Evolutionary conservation across 2,329 filamentous ascomycete species (phyloP).

Genomic region (Cytospora leucostoma): DNA sequence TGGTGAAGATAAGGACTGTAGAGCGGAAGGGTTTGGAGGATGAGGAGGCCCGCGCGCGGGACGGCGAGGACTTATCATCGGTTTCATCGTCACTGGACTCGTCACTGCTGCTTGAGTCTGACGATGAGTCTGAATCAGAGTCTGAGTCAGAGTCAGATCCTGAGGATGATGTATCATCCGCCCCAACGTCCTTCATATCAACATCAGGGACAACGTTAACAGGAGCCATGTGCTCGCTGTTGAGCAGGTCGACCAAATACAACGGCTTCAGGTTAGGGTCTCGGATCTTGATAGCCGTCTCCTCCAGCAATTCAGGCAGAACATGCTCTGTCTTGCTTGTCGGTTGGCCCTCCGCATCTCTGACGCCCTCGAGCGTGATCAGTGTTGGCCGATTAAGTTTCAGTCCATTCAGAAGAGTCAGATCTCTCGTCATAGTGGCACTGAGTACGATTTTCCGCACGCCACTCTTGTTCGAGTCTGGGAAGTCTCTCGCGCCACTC

Average conservation of each 20-base stretch:
- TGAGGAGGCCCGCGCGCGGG: neutral
- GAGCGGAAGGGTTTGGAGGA: constrained; percentile 36
- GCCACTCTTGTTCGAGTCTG: constrained; percentile 52
- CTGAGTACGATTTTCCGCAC: constrained; percentile 84
- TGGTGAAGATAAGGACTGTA: constrained; percentile 79
- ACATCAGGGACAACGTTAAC: constrained; percentile 38
- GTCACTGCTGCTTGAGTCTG: constrained; percentile 36
- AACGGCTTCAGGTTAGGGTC: constrained; percentile 76
- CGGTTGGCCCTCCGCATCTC: constrained; percentile 41
- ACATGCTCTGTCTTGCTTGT: constrained; percentile 45
- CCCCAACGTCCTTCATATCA: constrained; percentile 40
- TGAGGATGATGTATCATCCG: constrained; percentile 33
- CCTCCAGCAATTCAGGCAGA: constrained; percentile 64
- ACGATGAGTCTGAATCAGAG: constrained; percentile 36
- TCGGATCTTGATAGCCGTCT: constrained; percentile 68
- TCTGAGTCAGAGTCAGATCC: constrained; percentile 38
- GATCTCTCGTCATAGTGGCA: constrained; percentile 87
- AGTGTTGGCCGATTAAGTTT: constrained; percentile 73
- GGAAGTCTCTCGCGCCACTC: constrained; percentile 54
- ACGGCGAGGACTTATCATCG: constrained; percentile 26
- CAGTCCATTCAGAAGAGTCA: constrained; percentile 75
- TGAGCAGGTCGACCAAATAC: constrained; percentile 77
- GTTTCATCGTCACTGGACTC: constrained; percentile 31
- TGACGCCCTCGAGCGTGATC: constrained; percentile 68
- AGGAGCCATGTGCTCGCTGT: constrained; percentile 51